phyloP scores from a whole-genome alignment of 2,329 filamentous ascomycete genomes.

The Byssothecium circinans region DNA sequence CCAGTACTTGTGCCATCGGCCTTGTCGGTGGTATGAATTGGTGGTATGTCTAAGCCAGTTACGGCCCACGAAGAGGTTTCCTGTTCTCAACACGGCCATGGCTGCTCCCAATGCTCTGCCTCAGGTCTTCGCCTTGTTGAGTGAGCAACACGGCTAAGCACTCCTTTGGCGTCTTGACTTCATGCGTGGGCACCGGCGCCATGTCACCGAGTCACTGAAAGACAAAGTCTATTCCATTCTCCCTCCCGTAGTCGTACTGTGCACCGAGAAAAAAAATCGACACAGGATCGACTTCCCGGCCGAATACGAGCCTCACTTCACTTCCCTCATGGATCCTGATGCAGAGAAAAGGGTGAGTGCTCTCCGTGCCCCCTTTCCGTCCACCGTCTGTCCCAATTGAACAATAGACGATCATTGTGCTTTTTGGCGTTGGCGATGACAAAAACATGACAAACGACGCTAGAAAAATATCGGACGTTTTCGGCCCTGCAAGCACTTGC shows the following conservation, averaged over 20 bases:
- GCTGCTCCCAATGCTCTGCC: no score
- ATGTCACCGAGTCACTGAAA: not conserved
- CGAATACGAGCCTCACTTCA: not conserved
- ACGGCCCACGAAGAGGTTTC: not conserved
- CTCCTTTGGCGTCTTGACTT: not conserved
- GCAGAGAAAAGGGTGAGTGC: not conserved
- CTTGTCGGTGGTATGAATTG: no score
- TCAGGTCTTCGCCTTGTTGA: no score
- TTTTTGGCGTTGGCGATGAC: not conserved
- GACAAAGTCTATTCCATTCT: constrained; percentile 1
- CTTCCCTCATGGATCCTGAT: no score
- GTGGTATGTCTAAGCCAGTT: not conserved
- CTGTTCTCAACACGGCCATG: not conserved
- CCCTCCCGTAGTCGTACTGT: no score
- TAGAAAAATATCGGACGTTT: not conserved
- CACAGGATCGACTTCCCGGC: constrained; percentile 12
- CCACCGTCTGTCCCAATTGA: not conserved
- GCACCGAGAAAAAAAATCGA: constrained; percentile 7
- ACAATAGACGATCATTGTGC: no score
- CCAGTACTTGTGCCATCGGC: no score
- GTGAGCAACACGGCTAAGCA: not conserved
- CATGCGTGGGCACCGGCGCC: not conserved
- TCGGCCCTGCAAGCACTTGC: not conserved
- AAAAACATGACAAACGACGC: constrained; percentile 8
- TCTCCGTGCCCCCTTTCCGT: not conserved